Percentiles rank a stretch among this genome's conserved stretches.
These are phyloP conservation scores for Hypoxylon perforatum DNA, from an alignment of 495 filamentous ascomycete genomes.

Conservation along the genomic window DNA sequence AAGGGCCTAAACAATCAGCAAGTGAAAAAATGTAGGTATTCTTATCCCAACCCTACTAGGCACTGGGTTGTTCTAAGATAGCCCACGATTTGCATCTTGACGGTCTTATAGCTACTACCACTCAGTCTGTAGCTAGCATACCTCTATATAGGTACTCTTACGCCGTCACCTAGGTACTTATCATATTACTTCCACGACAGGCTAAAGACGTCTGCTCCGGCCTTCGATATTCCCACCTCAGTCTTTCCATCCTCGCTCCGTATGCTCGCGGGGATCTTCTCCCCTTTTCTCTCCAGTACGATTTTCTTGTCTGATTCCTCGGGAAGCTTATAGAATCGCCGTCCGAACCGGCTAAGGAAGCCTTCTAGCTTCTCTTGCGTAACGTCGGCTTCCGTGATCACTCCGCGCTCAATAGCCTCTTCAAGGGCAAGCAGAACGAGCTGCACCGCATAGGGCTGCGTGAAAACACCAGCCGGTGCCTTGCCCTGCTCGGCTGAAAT, in stretches of 20 bases:
- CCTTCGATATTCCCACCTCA: conserved; percentile 76
- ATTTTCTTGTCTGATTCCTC: conserved; percentile 65
- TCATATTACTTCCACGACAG: conserved; percentile 21
- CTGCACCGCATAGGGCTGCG: conserved; percentile 85
- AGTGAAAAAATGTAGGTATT: too few species aligned
- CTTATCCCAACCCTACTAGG: too few species aligned
- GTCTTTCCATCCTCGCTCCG: conserved; percentile 60
- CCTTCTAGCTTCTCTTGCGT: conserved; percentile 75
- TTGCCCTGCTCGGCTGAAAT: conserved; percentile 67
- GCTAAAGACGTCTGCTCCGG: conserved; percentile 43
- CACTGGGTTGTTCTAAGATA: too few species aligned
- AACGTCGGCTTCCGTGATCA: conserved; percentile 73
- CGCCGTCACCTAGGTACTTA: too few species aligned
- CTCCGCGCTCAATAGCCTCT: conserved; percentile 72
- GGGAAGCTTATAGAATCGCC: conserved; percentile 74
- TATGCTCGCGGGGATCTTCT: conserved; percentile 65
- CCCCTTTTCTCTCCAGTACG: conserved; percentile 68
- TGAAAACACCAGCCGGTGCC: conserved; percentile 82
- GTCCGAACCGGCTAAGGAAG: conserved; percentile 80
- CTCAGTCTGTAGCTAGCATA: too few species aligned
- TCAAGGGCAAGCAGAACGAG: conserved; percentile 79
- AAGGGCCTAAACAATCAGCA: too few species aligned
- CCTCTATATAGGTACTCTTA: too few species aligned
- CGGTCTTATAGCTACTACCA: too few species aligned
- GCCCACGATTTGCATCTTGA: too few species aligned